Percentiles rank a stretch among this genome's conserved stretches.
These are phyloP conservation scores for Penicillium sp. DNA, from an alignment of 2,329 filamentous ascomycete species.

Conservation along the genomic window DNA sequence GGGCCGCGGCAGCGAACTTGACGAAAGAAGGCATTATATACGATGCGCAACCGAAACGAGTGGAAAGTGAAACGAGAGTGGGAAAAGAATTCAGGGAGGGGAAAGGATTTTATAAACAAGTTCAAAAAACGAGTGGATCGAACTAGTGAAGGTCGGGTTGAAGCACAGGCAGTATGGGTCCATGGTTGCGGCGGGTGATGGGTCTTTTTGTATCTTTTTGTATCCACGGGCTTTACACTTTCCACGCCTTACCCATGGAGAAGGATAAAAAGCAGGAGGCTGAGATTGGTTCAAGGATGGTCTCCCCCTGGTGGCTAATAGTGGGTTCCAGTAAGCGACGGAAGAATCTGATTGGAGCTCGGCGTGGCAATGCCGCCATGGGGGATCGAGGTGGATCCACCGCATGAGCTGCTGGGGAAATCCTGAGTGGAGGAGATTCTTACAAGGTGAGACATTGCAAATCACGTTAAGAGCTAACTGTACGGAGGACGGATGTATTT, in stretches of 20 bases:
- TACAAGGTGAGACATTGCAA: slow-evolving; percentile 9
- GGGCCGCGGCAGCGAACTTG: slow-evolving; percentile 31
- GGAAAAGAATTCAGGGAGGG: neutral
- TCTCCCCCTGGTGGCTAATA: neutral
- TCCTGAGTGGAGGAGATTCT: slow-evolving; percentile 3
- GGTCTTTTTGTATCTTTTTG: slow-evolving; percentile 1
- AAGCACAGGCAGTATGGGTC: neutral
- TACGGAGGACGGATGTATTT: neutral
- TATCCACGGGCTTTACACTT: neutral
- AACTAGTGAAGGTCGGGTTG: slow-evolving; percentile 1
- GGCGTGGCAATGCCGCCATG: slow-evolving; percentile 7
- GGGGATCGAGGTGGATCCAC: slow-evolving; percentile 12
- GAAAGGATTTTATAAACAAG: neutral
- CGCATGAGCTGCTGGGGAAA: slow-evolving; percentile 17
- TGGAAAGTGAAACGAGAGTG: neutral
- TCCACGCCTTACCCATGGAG: neutral
- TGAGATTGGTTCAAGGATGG: neutral
- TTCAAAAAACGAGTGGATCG: slow-evolving; percentile 12
- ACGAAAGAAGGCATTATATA: slow-evolving; percentile 31
- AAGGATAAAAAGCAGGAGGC: slow-evolving; percentile 1
- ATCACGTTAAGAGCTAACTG: neutral
- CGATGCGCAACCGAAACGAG: neutral
- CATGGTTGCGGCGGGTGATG: slow-evolving; percentile 6
- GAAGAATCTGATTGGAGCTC: slow-evolving; percentile 4
- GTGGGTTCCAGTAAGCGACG: neutral